Evolutionary conservation across 2,329 filamentous ascomycete species (phyloP).

Genomic region (Xylariaceae sp.): DNA sequence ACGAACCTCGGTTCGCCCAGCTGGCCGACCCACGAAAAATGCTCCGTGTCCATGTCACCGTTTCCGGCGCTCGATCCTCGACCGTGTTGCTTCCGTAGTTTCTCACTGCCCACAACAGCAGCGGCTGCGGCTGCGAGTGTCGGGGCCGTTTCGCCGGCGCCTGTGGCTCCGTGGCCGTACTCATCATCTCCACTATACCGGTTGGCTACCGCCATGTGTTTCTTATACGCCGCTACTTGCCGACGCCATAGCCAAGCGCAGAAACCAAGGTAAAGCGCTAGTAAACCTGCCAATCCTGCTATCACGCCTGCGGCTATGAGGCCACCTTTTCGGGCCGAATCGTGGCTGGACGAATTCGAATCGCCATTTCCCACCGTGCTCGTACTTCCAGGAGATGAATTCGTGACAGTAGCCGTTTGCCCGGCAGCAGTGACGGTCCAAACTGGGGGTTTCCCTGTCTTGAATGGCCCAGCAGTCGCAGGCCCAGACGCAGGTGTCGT

Average conservation of each 20-base stretch:
- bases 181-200: constrained; percentile 37
- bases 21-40: constrained; percentile 29
- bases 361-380: constrained; percentile 42
- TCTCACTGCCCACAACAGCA: constrained; percentile 19
- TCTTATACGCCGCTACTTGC: constrained; percentile 65
- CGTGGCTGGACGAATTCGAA: constrained; percentile 29
- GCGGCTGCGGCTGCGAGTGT: background rate
- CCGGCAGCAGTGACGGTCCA: constrained; percentile 57
- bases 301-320: constrained; percentile 51
- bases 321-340: constrained; percentile 20
- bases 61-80: constrained; percentile 9
- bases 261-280: constrained; percentile 64
- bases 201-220: constrained; percentile 63
- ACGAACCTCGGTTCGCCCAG: constrained; percentile 21
- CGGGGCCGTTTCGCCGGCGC: background rate
- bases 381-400: constrained; percentile 34
- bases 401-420: constrained; percentile 57
- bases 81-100: constrained; percentile 21
- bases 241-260: constrained; percentile 71
- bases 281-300: constrained; percentile 60
- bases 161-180: constrained; percentile 3
- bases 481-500: constrained; percentile 59
- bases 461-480: constrained; percentile 65
- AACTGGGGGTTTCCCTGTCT: constrained; percentile 64
- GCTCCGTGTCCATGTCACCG: constrained; percentile 13